Evolutionary conservation across 2,329 filamentous ascomycete species (phyloP).

Genomic region (Fusarium sp.): DNA sequence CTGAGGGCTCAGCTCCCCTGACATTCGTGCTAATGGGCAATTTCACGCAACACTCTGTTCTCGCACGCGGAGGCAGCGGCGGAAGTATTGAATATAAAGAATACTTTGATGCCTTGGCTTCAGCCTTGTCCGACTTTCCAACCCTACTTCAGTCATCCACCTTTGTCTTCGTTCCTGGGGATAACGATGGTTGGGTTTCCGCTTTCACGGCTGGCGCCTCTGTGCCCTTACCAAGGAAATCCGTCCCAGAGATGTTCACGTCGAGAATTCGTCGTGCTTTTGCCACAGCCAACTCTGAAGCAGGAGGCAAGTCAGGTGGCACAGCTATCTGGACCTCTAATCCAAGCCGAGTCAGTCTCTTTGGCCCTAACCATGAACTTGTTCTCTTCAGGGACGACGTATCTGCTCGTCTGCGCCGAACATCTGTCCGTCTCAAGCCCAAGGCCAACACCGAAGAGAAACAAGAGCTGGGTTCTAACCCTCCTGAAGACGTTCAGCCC

Average conservation of each 20-base stretch:
- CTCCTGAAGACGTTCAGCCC: constrained; percentile 33
- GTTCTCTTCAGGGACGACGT: constrained; percentile 89
- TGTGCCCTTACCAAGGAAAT: constrained; percentile 72
- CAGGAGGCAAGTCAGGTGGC: constrained; percentile 58
- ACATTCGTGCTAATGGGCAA: constrained; percentile 87
- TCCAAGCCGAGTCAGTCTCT: constrained; percentile 81
- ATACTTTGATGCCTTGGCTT: constrained; percentile 88
- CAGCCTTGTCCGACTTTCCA: constrained; percentile 83
- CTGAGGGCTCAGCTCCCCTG: constrained; percentile 73
- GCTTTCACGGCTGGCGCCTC: constrained; percentile 81
- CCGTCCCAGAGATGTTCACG: constrained; percentile 89
- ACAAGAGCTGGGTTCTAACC: constrained; percentile 17
- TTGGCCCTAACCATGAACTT: constrained; percentile 88
- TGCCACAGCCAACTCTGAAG: constrained; percentile 77
- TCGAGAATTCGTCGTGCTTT: constrained; percentile 85
- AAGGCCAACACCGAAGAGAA: constrained; percentile 48
- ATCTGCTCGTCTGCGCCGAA: constrained; percentile 78
- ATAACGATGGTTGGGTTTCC: constrained; percentile 97
- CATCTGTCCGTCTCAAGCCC: constrained; percentile 74
- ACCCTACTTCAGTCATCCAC: constrained; percentile 79
- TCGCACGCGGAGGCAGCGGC: constrained; percentile 73
- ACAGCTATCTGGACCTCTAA: constrained; percentile 89
- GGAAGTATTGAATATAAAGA: constrained; percentile 98
- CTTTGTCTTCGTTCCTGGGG: constrained; percentile 93
- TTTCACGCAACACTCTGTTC: constrained; percentile 74